A percentile compares a stretch with the other conserved stretches of the same genome.
These are phyloP conservation scores for Lentinula boryana DNA, from an alignment of 768 basidiomycete species.

Conservation along the genomic window DNA sequence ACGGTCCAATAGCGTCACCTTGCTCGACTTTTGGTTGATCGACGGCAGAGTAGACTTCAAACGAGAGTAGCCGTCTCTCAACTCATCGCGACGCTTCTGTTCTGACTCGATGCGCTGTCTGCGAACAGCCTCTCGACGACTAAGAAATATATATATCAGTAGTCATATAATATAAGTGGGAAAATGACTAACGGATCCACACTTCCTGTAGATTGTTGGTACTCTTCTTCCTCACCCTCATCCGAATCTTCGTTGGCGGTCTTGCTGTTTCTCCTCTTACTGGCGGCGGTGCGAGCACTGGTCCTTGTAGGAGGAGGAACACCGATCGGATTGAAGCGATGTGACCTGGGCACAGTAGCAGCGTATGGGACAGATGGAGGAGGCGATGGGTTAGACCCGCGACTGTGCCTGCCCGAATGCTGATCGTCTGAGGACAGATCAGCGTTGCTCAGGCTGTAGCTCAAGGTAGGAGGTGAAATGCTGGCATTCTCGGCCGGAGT, in stretches of 20 bases:
- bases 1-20: slow-evolving; percentile 85
- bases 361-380: slow-evolving; percentile 46
- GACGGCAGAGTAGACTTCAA: slow-evolving; percentile 88
- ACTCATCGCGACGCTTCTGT: slow-evolving; percentile 87
- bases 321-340: slow-evolving; percentile 74
- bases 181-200: slow-evolving; percentile 45
- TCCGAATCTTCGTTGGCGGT: slow-evolving; percentile 61
- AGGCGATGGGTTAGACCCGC: slow-evolving; percentile 32
- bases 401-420: slow-evolving; percentile 58
- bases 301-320: slow-evolving; percentile 51
- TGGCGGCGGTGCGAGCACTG: slow-evolving; percentile 34
- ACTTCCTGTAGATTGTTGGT: slow-evolving; percentile 42
- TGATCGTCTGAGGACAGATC: slow-evolving; percentile 69
- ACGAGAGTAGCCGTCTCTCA: slow-evolving; percentile 85
- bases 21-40: slow-evolving; percentile 90
- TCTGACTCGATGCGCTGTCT: slow-evolving; percentile 92
- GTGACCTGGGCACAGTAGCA: slow-evolving; percentile 65
- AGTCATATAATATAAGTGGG: background rate
- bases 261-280: slow-evolving; percentile 36
- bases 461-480: slow-evolving; percentile 66
- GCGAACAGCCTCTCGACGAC: slow-evolving; percentile 85
- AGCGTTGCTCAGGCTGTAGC: slow-evolving; percentile 61
- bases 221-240: slow-evolving; percentile 65
- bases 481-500: slow-evolving; percentile 56
- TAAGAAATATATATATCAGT: slow-evolving; percentile 13